These are phyloP conservation scores for Cyanidiococcus yangmingshanensis DNA, from an alignment of 23 red algal species.

Conservation along the genomic window DNA sequence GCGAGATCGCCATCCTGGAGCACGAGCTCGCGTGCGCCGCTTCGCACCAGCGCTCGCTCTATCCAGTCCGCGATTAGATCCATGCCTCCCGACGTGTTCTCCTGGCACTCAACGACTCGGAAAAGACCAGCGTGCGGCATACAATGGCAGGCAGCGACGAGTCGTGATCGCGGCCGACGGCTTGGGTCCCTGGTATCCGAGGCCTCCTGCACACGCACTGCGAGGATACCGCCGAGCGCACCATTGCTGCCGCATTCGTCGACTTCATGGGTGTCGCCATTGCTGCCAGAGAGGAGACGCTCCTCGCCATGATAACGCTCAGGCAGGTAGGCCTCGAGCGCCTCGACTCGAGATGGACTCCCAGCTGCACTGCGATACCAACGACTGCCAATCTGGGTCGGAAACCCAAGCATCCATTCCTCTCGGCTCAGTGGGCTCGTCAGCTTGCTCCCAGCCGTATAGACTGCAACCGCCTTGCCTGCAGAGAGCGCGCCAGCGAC, in stretches of 20 bases:
- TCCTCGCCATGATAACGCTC: not conserved
- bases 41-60: not conserved
- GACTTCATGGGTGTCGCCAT: not conserved
- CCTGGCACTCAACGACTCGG: not conserved
- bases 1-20: not conserved
- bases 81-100: not conserved
- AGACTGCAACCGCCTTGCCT: conserved; percentile 10
- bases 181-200: not conserved
- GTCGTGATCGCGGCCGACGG: not conserved
- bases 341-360: not conserved
- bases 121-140: not conserved
- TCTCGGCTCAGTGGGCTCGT: not conserved
- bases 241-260: not conserved
- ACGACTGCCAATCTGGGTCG: not conserved
- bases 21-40: not conserved
- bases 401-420: not conserved
- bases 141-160: not conserved
- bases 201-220: not conserved
- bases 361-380: not conserved
- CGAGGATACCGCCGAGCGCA: not conserved
- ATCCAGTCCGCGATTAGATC: not conserved
- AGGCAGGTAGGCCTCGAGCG: not conserved
- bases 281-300: not conserved
- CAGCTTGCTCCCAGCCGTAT: not conserved
- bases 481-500: not conserved